A percentile compares a stretch with the other conserved stretches of the same genome.
Evolutionary conservation across 2,329 filamentous ascomycete species (phyloP).

Genomic region (Didymella segeticola): DNA sequence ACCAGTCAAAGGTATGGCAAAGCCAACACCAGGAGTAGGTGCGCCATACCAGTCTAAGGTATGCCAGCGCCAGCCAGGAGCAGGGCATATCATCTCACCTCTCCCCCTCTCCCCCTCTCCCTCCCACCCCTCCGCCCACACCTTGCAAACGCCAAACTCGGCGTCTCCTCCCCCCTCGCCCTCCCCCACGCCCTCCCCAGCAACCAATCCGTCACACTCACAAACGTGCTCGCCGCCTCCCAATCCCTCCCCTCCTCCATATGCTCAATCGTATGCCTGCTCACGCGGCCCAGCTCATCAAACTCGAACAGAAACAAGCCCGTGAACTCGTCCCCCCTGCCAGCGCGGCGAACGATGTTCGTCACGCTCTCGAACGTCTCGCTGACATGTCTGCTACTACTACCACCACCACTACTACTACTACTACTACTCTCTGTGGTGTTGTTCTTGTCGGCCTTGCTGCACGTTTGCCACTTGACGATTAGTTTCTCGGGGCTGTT

Average conservation of each 20-base stretch:
- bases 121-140: slow-evolving; percentile 25
- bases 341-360: slow-evolving; percentile 59
- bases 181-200: slow-evolving; percentile 75
- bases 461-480: slow-evolving; percentile 83
- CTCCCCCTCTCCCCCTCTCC: slow-evolving; percentile 15
- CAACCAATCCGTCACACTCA: slow-evolving; percentile 93
- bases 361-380: slow-evolving; percentile 63
- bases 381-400: slow-evolving; percentile 52
- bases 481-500: slow-evolving; percentile 76
- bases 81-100: too few species aligned
- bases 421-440: too few species aligned
- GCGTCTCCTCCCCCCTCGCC: slow-evolving; percentile 54
- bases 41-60: too few species aligned
- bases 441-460: slow-evolving; percentile 59
- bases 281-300: slow-evolving; percentile 81
- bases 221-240: slow-evolving; percentile 84
- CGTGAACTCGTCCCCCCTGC: slow-evolving; percentile 72
- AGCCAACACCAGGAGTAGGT: too few species aligned
- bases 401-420: too few species aligned
- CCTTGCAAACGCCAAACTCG: slow-evolving; percentile 54
- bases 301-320: slow-evolving; percentile 97
- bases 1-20: too few species aligned
- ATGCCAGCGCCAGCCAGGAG: too few species aligned
- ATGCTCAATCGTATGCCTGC: slow-evolving; percentile 93
- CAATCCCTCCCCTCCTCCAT: slow-evolving; percentile 82